These are phyloP conservation scores for Trichoderma atroviride DNA, from an alignment of 2,329 filamentous ascomycete genomes.

Conservation along the genomic window DNA sequence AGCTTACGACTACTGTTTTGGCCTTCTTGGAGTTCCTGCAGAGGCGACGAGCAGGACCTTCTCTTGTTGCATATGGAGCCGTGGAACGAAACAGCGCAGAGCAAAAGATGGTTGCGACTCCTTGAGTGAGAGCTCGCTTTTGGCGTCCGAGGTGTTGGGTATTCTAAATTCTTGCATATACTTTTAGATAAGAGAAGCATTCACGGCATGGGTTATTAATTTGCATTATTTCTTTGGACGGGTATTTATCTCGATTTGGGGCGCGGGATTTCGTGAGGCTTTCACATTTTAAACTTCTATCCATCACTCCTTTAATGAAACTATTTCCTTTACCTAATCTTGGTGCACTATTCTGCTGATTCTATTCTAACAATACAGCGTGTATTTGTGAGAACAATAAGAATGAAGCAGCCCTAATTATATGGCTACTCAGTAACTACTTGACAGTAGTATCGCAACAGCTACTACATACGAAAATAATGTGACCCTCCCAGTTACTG, in stretches of 20 bases:
- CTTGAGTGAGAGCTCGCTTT: not conserved
- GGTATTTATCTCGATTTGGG: not conserved
- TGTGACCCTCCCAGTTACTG: too few species aligned
- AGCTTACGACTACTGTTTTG: slow-evolving; percentile 33
- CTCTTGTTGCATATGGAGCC: slow-evolving; percentile 7
- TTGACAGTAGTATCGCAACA: too few species aligned
- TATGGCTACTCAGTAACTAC: too few species aligned
- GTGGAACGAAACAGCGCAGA: slow-evolving; percentile 19
- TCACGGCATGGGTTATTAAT: not conserved
- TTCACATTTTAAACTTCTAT: not conserved
- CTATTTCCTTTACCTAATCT: not conserved
- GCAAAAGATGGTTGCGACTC: slow-evolving; percentile 1
- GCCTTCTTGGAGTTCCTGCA: slow-evolving; percentile 32
- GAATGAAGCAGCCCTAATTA: not conserved
- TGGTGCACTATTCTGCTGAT: not conserved
- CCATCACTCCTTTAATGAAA: not conserved
- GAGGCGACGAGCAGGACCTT: slow-evolving; percentile 26
- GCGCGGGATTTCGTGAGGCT: not conserved
- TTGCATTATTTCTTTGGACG: not conserved
- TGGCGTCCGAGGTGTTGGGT: not conserved
- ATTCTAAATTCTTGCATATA: slow-evolving; percentile 1
- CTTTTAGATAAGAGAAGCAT: not conserved
- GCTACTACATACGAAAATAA: too few species aligned
- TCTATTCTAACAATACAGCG: not conserved
- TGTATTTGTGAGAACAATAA: not conserved